Conservation (phyloP, 2,329 filamentous ascomycete genomes). For the Fusarium nematophilum region DNA sequence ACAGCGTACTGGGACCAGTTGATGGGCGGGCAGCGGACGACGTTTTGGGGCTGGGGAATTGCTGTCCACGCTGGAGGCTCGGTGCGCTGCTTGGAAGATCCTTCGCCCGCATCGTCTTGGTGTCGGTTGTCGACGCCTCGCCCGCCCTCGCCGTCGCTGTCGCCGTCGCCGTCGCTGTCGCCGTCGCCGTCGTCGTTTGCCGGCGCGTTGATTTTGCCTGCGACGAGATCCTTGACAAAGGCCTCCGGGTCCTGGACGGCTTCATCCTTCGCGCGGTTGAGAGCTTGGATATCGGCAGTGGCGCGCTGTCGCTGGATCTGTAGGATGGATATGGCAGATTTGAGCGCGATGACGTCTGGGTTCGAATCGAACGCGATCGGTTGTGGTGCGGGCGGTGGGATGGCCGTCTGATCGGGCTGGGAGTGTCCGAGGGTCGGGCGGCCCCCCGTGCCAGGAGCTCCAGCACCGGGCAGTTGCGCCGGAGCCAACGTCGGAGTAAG, state of each 20-base stretch:
- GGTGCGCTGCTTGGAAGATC: slow-evolving; percentile 37
- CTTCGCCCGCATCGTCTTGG: slow-evolving; percentile 32
- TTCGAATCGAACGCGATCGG: slow-evolving; percentile 73
- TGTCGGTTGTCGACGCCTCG: slow-evolving; percentile 46
- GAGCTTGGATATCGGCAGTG: slow-evolving; percentile 75
- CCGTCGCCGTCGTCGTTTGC: slow-evolving; percentile 45
- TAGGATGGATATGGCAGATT: slow-evolving; percentile 85
- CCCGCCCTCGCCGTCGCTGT: slow-evolving; percentile 46
- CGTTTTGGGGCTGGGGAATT: slow-evolving; percentile 81
- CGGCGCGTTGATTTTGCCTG: slow-evolving; percentile 65
- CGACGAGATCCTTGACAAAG: slow-evolving; percentile 76
- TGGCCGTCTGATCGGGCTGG: slow-evolving; percentile 54
- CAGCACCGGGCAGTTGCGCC: slow-evolving; percentile 44
- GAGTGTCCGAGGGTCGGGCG: slow-evolving; percentile 58
- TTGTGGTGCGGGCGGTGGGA: slow-evolving; percentile 60
- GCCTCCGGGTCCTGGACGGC: slow-evolving; percentile 77
- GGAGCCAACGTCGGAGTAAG: slow-evolving; percentile 63
- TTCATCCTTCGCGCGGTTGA: slow-evolving; percentile 76
- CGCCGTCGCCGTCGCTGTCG: slow-evolving; percentile 42
- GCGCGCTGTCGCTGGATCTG: slow-evolving; percentile 87
- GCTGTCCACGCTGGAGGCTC: slow-evolving; percentile 63
- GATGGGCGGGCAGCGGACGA: slow-evolving; percentile 87
- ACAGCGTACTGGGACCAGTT: slow-evolving; percentile 97
- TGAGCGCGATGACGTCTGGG: slow-evolving; percentile 87
- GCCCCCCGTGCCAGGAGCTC: slow-evolving; percentile 37